Percentiles rank a stretch among this genome's conserved stretches.
Conservation (phyloP, 305 asterid species). For the Plantago rigida region DNA sequence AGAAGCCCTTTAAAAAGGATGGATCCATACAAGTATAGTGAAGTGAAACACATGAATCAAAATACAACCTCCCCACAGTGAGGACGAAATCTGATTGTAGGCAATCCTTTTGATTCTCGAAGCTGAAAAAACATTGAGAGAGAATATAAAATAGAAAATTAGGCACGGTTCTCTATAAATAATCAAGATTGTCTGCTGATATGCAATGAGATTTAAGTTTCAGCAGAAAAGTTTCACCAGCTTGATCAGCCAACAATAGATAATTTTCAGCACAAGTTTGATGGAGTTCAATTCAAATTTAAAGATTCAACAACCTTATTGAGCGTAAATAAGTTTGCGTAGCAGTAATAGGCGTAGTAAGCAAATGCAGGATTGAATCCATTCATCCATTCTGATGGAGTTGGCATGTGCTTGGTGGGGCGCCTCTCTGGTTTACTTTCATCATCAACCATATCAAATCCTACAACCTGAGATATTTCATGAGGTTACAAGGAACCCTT, state of each 20-base stretch:
- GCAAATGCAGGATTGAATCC: constrained; percentile 87
- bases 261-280: background rate
- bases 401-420: constrained; percentile 93
- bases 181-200: constrained; percentile 13
- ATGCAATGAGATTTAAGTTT: constrained; percentile 8
- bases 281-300: constrained; percentile 8
- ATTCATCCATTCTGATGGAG: constrained; percentile 87
- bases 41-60: constrained; percentile 25
- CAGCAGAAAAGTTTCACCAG: constrained; percentile 18
- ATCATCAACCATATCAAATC: constrained; percentile 92
- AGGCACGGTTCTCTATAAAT: constrained; percentile 1
- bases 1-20: constrained; percentile 20
- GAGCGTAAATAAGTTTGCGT: constrained; percentile 82
- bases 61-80: constrained; percentile 93
- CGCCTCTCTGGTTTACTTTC: constrained; percentile 98
- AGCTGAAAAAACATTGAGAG: constrained; percentile 43
- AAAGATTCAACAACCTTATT: constrained; percentile 53
- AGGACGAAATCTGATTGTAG: constrained; percentile 82
- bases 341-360: constrained; percentile 90
- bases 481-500: constrained; percentile 1
- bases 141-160: constrained; percentile 3
- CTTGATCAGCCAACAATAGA: background rate
- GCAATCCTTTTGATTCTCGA: constrained; percentile 83
- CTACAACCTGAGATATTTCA: constrained; percentile 60
- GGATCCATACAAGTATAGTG: constrained; percentile 20